phyloP scores from a whole-genome alignment of 176 grass and related monocot genomes.

The Typha latifolia region DNA sequence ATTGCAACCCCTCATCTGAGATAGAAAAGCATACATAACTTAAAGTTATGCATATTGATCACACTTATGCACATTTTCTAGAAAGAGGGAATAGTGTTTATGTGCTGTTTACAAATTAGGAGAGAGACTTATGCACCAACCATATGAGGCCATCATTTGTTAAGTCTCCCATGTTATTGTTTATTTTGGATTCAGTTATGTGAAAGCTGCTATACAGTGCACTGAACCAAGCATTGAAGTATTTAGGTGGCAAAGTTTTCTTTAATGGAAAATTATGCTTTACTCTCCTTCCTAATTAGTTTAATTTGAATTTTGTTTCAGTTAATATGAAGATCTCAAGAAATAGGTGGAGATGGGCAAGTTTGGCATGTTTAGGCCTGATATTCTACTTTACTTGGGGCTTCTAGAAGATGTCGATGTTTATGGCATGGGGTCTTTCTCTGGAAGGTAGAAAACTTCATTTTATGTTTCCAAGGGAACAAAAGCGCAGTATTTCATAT shows the following conservation, averaged over 20 bases:
- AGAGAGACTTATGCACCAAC: too few species aligned
- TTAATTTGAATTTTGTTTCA: slow-evolving; percentile 25
- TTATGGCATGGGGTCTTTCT: slow-evolving; percentile 95
- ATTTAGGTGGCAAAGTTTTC: slow-evolving; percentile 46
- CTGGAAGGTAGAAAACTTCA: slow-evolving; percentile 56
- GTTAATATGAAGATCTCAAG: slow-evolving; percentile 71
- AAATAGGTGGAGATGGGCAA: slow-evolving; percentile 94
- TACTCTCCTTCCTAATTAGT: neutral
- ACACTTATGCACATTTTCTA: too few species aligned
- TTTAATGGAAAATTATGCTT: neutral
- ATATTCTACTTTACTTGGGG: slow-evolving; percentile 91
- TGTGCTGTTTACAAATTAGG: too few species aligned
- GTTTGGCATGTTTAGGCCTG: slow-evolving; percentile 87
- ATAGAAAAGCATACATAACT: too few species aligned
- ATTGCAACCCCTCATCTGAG: too few species aligned
- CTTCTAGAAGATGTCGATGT: slow-evolving; percentile 83
- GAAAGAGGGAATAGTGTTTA: too few species aligned
- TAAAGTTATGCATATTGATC: too few species aligned
- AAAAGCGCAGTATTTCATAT: neutral
- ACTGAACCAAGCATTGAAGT: slow-evolving; percentile 96
- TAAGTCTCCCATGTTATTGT: too few species aligned
- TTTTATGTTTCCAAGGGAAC: neutral
- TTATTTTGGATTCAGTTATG: slow-evolving; percentile 32
- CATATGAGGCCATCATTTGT: too few species aligned
- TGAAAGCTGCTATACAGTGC: slow-evolving; percentile 70